These are phyloP conservation scores for Cyberlindnera galapagoensis DNA, from an alignment of 805 yeast species.

Conservation along the genomic window DNA sequence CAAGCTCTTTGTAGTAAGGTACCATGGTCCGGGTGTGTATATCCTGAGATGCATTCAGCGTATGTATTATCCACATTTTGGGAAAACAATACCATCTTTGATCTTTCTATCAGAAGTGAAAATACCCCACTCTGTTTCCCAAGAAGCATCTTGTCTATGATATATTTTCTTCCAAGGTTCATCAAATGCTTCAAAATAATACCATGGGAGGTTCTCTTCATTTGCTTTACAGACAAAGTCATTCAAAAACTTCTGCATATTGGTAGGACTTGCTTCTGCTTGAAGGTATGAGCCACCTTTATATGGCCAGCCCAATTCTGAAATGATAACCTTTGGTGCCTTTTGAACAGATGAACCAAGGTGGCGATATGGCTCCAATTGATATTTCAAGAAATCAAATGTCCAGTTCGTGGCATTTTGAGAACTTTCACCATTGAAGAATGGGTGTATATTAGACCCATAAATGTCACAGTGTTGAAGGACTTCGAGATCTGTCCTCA, in stretches of 20 bases:
- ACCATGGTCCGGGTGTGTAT: too few species aligned
- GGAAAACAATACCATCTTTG: slow-evolving; percentile 38
- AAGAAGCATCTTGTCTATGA: slow-evolving; percentile 38
- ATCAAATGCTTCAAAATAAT: slow-evolving; percentile 64
- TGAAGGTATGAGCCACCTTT: slow-evolving; percentile 44
- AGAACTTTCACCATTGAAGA: slow-evolving; percentile 52
- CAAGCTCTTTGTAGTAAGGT: too few species aligned
- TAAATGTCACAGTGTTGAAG: slow-evolving; percentile 43
- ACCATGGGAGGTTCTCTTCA: slow-evolving; percentile 39
- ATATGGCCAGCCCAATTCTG: slow-evolving; percentile 73
- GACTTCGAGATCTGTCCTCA: slow-evolving; percentile 34
- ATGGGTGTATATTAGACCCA: slow-evolving; percentile 65
- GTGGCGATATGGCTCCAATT: slow-evolving; percentile 33
- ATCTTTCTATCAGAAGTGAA: slow-evolving; percentile 42
- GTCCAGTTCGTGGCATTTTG: slow-evolving; percentile 47
- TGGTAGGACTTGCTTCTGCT: slow-evolving; percentile 40
- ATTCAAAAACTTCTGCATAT: slow-evolving; percentile 42
- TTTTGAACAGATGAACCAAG: slow-evolving; percentile 15
- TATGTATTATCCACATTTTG: slow-evolving; percentile 22
- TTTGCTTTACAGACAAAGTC: slow-evolving; percentile 45
- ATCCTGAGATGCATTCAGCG: too few species aligned
- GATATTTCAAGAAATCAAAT: slow-evolving; percentile 37
- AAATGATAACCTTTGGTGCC: slow-evolving; percentile 33
- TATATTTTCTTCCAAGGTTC: slow-evolving; percentile 62
- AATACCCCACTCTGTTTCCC: slow-evolving; percentile 75